A percentile compares a stretch with the other conserved stretches of the same genome.
Evolutionary conservation across 2,329 filamentous ascomycete species (phyloP).

Genomic region (Lachnellula willkommii): DNA sequence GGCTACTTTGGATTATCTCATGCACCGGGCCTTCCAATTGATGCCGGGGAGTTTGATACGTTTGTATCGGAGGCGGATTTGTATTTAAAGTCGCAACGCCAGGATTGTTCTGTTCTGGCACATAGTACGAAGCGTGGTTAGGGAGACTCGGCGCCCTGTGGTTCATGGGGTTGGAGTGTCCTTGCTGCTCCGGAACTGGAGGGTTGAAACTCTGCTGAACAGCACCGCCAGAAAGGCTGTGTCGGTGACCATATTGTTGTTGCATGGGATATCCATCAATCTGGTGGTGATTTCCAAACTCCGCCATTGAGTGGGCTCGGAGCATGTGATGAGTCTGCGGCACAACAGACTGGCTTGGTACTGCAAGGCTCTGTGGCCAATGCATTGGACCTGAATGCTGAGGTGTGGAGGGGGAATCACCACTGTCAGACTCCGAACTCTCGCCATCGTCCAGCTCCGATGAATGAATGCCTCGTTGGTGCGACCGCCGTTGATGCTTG

Average conservation of each 20-base stretch:
- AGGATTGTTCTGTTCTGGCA: slow-evolving; percentile 57
- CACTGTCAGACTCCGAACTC: slow-evolving; percentile 34
- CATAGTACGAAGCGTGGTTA: slow-evolving; percentile 38
- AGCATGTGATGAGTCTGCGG: slow-evolving; percentile 33
- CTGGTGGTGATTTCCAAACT: slow-evolving; percentile 48
- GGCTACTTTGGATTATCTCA: slow-evolving; percentile 53
- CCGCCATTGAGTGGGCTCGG: slow-evolving; percentile 49
- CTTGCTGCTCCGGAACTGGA: slow-evolving; percentile 38
- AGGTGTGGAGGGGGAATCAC: slow-evolving; percentile 55
- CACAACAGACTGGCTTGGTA: slow-evolving; percentile 34
- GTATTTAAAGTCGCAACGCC: slow-evolving; percentile 58
- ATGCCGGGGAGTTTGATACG: slow-evolving; percentile 41
- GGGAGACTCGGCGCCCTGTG: slow-evolving; percentile 30
- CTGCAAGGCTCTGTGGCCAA: slow-evolving; percentile 44
- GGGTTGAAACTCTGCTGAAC: slow-evolving; percentile 38
- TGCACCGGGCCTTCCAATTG: slow-evolving; percentile 37
- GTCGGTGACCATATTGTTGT: slow-evolving; percentile 40
- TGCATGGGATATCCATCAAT: slow-evolving; percentile 30
- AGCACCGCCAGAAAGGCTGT: slow-evolving; percentile 41
- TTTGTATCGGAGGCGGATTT: slow-evolving; percentile 41
- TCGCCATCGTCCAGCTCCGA: slow-evolving; percentile 41
- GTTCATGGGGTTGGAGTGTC: slow-evolving; percentile 35
- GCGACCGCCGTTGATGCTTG: slow-evolving; percentile 58
- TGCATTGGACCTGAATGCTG: slow-evolving; percentile 44
- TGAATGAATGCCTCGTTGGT: slow-evolving; percentile 52